Evolutionary conservation across 1,284 basidiomycete species (phyloP), one percentile per base, ranked within the genome.

Genomic region (Puccinia novopanici): DNA sequence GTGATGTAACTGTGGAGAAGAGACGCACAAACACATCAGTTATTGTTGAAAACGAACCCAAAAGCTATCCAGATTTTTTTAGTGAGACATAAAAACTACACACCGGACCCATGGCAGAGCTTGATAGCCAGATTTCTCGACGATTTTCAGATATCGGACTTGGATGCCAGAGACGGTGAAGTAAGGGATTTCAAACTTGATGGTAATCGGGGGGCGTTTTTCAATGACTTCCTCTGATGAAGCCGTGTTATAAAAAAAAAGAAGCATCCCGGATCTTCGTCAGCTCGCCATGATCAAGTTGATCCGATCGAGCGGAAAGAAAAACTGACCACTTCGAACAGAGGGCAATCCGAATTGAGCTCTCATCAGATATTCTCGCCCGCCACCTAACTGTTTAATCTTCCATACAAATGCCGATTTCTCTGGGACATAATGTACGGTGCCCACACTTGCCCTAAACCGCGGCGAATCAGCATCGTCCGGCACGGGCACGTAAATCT

Each of bases 391-490:
- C 85, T 95, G 93, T 86, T 98, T 98, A 87, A 98, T 96, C 87
- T 96, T 97, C 95, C 95, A 98, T 9, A 97, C 93, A 84, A 98
- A 97, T 4, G 93, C 93, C 27, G 92, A 93, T 86, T 97, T 97
- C 86, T 98, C 95, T 0, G 95, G 95, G 0, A 92, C 94, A 84
- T 98, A 98, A 82, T 95, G 93, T 4, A 97, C 95, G 30, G 90
- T 92, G 3, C 95, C 95, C 27, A 94, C 94, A 22, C 54, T 71
- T 30, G 77, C 77, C 83, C 95, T 89, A 87, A 99, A 99, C 85
- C 96, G 97, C 0, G 97, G 97, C 84, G 92, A 96, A 86, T 99
- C 96, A 17, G 96, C 97, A 86, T 99, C 97, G 83, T 99, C 96
- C 2, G 97, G 95, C 0, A 99, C 97, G 3, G 95, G 95, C 1